These are phyloP conservation scores for Rubia tinctorum DNA, from an alignment of 305 asterid species.

Conservation along the genomic window DNA sequence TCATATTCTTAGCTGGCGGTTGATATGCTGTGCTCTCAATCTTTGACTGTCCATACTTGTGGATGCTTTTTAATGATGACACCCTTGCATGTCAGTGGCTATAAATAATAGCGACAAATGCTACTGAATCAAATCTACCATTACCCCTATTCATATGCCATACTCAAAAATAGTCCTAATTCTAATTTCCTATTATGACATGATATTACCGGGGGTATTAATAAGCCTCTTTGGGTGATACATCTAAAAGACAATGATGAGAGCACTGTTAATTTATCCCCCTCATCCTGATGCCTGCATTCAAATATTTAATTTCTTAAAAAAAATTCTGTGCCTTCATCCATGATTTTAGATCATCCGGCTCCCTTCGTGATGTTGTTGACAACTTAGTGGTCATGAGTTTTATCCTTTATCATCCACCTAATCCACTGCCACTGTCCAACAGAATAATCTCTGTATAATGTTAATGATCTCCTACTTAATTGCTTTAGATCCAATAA, in stretches of 20 bases:
- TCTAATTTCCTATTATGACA: slow-evolving; percentile 10
- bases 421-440: not conserved
- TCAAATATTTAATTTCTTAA: not conserved
- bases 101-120: slow-evolving; percentile 57
- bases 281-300: not conserved
- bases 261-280: not conserved
- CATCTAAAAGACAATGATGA: not conserved
- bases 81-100: slow-evolving; percentile 56
- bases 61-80: slow-evolving; percentile 86
- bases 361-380: not conserved
- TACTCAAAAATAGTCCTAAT: slow-evolving; percentile 14
- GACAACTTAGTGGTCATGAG: not conserved
- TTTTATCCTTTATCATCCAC: no score
- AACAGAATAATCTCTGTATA: not conserved
- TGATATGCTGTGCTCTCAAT: slow-evolving; percentile 98
- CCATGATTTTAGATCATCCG: not conserved
- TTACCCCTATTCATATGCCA: slow-evolving; percentile 24
- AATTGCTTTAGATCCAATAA: not conserved
- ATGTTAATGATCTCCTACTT: not conserved
- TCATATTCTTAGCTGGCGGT: slow-evolving; percentile 98
- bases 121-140: slow-evolving; percentile 41
- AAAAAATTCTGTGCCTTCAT: not conserved
- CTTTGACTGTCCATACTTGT: slow-evolving; percentile 74
- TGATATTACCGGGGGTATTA: slow-evolving; percentile 25
- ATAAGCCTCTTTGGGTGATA: slow-evolving; percentile 5